Percentiles rank a stretch among this genome's conserved stretches.
Conservation (phyloP, 139 green algal genomes). For the Chlamydomonas sphaeroides region DNA sequence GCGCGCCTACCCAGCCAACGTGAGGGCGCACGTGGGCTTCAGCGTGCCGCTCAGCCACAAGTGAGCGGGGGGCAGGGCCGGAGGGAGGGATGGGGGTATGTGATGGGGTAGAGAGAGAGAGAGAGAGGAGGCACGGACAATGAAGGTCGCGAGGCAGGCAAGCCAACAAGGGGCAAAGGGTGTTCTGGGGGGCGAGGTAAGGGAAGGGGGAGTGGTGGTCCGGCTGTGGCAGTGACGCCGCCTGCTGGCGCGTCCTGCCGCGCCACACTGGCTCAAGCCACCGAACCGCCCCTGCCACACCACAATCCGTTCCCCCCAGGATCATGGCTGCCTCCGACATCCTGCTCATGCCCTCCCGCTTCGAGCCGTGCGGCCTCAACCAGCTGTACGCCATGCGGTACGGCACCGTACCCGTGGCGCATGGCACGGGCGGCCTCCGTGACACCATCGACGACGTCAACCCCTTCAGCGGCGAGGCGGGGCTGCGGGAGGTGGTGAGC, state of each 20-base stretch:
- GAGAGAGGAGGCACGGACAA: too few relatives aligned
- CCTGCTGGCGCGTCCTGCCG: too few relatives aligned
- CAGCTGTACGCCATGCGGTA: constrained; percentile 78
- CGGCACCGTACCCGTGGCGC: constrained; percentile 88
- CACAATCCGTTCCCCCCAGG: background rate
- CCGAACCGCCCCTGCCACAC: too few relatives aligned
- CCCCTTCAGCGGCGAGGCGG: constrained; percentile 55
- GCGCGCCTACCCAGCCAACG: constrained; percentile 60
- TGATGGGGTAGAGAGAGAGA: too few relatives aligned
- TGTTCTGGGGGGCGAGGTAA: too few relatives aligned
- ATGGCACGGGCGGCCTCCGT: constrained; percentile 83
- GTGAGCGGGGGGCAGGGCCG: constrained; percentile 62
- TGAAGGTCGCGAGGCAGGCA: too few relatives aligned
- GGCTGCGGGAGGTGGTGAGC: background rate
- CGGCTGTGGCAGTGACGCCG: too few relatives aligned
- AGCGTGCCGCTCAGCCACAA: constrained; percentile 80
- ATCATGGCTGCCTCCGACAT: constrained; percentile 88
- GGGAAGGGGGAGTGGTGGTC: too few relatives aligned
- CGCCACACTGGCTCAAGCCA: too few relatives aligned
- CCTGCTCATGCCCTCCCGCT: constrained; percentile 89
- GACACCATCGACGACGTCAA: constrained; percentile 88
- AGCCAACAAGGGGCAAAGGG: too few relatives aligned
- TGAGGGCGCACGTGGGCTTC: constrained; percentile 83
- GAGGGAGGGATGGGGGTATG: background rate
- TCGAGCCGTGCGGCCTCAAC: constrained; percentile 93